Percentiles rank a stretch among this genome's conserved stretches.
These are phyloP conservation scores for Pestalotiopsis sp. DNA, from an alignment of 2,329 filamentous ascomycete species.

Conservation along the genomic window DNA sequence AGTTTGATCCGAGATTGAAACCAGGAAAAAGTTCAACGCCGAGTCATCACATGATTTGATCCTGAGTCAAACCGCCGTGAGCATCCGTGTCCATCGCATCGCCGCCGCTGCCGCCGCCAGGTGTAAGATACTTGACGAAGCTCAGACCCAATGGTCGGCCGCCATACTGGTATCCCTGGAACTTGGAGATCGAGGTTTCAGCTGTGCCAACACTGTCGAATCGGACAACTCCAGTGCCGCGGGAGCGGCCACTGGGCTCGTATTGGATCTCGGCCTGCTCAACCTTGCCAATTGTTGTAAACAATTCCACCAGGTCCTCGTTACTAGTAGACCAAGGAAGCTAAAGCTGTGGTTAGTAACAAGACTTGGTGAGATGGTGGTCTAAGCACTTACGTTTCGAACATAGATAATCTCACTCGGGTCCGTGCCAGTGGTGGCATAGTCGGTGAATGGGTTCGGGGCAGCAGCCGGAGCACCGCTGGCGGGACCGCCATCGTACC, in stretches of 20 bases:
- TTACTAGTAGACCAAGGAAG: slow-evolving; percentile 99
- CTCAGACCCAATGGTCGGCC: slow-evolving; percentile 90
- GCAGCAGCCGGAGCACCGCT: slow-evolving; percentile 46
- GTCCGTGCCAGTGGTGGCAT: slow-evolving; percentile 84
- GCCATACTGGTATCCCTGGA: slow-evolving; percentile 96
- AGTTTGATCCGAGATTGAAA: not conserved
- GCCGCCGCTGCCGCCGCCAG: slow-evolving; percentile 57
- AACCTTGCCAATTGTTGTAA: slow-evolving; percentile 97
- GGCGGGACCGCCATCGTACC: slow-evolving; percentile 46
- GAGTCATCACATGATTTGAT: slow-evolving; percentile 87
- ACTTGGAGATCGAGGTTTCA: slow-evolving; percentile 93
- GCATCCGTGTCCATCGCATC: slow-evolving; percentile 86
- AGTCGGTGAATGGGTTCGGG: slow-evolving; percentile 93
- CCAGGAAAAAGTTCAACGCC: not conserved
- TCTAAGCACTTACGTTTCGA: slow-evolving; percentile 76
- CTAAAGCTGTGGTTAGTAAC: slow-evolving; percentile 46
- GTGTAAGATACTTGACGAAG: slow-evolving; percentile 89
- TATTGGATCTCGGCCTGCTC: slow-evolving; percentile 99
- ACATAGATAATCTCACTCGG: slow-evolving; percentile 87
- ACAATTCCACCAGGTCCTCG: slow-evolving; percentile 93
- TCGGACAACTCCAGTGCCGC: slow-evolving; percentile 93
- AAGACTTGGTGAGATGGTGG: not conserved
- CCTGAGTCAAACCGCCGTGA: slow-evolving; percentile 80
- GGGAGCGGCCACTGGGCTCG: slow-evolving; percentile 92
- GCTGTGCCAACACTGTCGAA: slow-evolving; percentile 84